Conservation (phyloP, 352 stramenopile species). For the Phytophthora vignae region DNA sequence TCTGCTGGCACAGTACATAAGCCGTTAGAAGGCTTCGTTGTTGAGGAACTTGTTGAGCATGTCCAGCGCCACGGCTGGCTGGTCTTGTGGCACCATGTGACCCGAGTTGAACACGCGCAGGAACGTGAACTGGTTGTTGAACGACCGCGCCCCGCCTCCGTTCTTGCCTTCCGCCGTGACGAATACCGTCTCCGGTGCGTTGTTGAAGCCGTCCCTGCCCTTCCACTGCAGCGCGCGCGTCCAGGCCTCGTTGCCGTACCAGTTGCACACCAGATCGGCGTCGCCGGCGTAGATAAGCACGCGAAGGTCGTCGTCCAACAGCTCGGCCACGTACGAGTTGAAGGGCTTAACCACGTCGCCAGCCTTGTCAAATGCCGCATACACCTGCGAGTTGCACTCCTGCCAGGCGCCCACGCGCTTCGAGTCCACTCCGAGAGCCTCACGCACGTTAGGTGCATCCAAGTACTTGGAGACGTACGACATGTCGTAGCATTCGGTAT, state of each 20-base stretch:
- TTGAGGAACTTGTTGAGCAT: slow-evolving; percentile 78
- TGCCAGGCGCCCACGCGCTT: slow-evolving; percentile 70
- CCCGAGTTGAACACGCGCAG: slow-evolving; percentile 61
- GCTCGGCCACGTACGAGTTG: slow-evolving; percentile 75
- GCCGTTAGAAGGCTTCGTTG: slow-evolving; percentile 24
- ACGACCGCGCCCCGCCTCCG: slow-evolving; percentile 40
- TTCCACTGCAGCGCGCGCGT: slow-evolving; percentile 91
- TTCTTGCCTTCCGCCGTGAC: slow-evolving; percentile 16
- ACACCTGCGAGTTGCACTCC: slow-evolving; percentile 92
- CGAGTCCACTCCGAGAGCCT: slow-evolving; percentile 46
- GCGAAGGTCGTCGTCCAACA: slow-evolving; percentile 75
- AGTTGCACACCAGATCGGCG: slow-evolving; percentile 95
- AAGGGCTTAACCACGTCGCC: slow-evolving; percentile 93
- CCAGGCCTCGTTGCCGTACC: slow-evolving; percentile 95
- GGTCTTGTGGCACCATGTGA: slow-evolving; percentile 65
- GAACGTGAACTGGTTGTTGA: slow-evolving; percentile 56
- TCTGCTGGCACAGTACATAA: slow-evolving; percentile 3
- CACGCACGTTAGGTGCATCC: slow-evolving; percentile 52
- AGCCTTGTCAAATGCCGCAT: slow-evolving; percentile 75
- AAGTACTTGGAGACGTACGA: slow-evolving; percentile 72
- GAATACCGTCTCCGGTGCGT: slow-evolving; percentile 35
- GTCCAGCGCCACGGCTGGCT: slow-evolving; percentile 52
- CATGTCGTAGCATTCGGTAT: slow-evolving; percentile 58
- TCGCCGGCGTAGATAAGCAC: slow-evolving; percentile 97
- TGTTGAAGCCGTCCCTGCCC: slow-evolving; percentile 87